Evolutionary conservation across 2,329 filamentous ascomycete genomes (phyloP).

Genomic region (Clarireedia paspali): DNA sequence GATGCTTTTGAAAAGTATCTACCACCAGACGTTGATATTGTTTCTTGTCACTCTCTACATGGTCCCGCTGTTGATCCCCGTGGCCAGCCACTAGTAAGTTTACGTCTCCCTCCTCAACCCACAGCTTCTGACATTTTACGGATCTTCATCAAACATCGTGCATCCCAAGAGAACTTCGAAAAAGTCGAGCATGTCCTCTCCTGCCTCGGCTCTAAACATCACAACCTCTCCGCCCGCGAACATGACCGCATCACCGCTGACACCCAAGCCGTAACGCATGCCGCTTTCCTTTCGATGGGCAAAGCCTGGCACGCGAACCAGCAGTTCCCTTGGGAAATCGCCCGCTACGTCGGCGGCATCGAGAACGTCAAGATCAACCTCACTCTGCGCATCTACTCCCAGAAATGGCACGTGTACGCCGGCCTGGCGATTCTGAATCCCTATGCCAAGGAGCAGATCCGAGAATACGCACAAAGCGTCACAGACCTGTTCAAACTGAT

Average conservation of each 20-base stretch:
- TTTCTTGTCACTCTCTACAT: conserved; percentile 94
- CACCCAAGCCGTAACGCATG: conserved; percentile 96
- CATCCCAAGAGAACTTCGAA: conserved; percentile 63
- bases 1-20: conserved; percentile 85
- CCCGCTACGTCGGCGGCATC: conserved; percentile 93
- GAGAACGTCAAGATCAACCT: conserved; percentile 99
- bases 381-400: conserved; percentile 91
- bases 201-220: conserved; percentile 78
- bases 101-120: not conserved
- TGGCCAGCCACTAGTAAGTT: conserved; percentile 74
- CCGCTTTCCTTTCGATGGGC: conserved; percentile 94
- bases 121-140: conserved; percentile 23
- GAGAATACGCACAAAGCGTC: conserved; percentile 85
- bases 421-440: conserved; percentile 96
- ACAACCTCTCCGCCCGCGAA: conserved; percentile 76
- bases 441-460: conserved; percentile 82
- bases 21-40: conserved; percentile 80
- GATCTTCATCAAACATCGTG: conserved; percentile 86
- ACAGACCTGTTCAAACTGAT: conserved; percentile 96
- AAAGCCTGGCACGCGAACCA: conserved; percentile 93
- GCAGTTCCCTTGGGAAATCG: conserved; percentile 94
- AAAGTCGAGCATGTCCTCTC: conserved; percentile 77
- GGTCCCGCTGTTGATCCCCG: conserved; percentile 82
- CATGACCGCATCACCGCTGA: conserved; percentile 98
- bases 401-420: conserved; percentile 99